Base-by-base conservation (phyloP, 805 yeast species). In the Candida dendrica region DNA sequence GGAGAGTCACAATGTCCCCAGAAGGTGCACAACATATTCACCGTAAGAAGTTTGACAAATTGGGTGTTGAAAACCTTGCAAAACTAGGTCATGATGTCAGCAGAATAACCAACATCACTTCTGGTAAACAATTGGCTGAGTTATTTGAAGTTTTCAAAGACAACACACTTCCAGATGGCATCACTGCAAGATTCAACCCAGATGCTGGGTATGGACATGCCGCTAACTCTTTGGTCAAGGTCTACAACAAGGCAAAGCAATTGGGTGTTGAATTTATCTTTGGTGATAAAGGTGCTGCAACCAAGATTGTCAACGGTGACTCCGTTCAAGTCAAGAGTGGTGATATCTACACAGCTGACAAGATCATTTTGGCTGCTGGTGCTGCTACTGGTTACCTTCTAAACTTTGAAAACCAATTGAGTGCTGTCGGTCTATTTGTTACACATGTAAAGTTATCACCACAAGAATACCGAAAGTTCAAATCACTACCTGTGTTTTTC, bases 161-260 rank as follows among this genome's bases (percentile, higher is more conserved):
- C 16, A 58, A 58, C 35, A 44, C 42, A 15, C 47, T 63, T 10
- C 36, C 56, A 19, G 50, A 53, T 16, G 53, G 47, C 14, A 45
- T 58, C 3, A 42, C 51, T 16, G 62, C 66, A 1, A 59, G 55
- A 37, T 54, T 58, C 38, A 72, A 71, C 46, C 69, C 71, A 4
- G 65, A 63, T 18, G 61, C 71, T 15, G 77, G 75, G 0, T 60
- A 56, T 33, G 74, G 66, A 0, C 66, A 66, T 42, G 66, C 75
- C 11, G 65, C 68, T 3, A 62, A 68, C 24, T 55, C 74, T 1
- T 44, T 68, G 38, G 44, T 42, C 11, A 60, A 57, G 1, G 59
- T 68, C 14, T 62, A 64, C 37, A 38, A 50, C 9, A 55, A 56
- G 38, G 57, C 63, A 31, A 34, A 45, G 9, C 26, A 38, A 15